phyloP scores from a whole-genome alignment of 208 protist genomes.

The Trypanosoma rangeli region DNA sequence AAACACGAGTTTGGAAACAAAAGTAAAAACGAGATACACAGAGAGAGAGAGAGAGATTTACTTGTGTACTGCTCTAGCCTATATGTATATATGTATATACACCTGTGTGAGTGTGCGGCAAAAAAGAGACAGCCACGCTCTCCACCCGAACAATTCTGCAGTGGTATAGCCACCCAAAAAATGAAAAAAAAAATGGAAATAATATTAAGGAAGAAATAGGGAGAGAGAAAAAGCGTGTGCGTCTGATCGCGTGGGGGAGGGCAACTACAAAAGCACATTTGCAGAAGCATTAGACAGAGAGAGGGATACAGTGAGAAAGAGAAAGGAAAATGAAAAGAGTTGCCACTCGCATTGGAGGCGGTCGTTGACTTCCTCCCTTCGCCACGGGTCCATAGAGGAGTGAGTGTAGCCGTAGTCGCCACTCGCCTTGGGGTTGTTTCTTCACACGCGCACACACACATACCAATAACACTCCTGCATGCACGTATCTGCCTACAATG shows the following conservation, averaged over 20 bases:
- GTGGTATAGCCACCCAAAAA: not conserved
- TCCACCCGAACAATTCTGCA: not conserved
- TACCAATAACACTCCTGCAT: not conserved
- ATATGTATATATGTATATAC: not conserved
- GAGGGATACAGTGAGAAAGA: not conserved
- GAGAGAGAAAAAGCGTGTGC: not conserved
- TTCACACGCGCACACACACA: not conserved
- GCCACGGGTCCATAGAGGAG: no score
- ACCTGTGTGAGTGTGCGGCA: not conserved
- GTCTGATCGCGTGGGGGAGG: not conserved
- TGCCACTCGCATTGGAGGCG: not conserved
- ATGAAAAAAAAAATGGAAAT: not conserved
- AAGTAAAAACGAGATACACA: not conserved
- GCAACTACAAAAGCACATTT: not conserved
- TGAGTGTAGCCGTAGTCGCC: not conserved
- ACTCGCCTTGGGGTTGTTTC: not conserved
- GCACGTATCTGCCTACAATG: not conserved
- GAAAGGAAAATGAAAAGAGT: not conserved
- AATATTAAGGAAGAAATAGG: not conserved
- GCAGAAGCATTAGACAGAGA: not conserved
- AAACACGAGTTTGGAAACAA: not conserved
- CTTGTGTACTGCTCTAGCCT: not conserved
- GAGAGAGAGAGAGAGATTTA: not conserved
- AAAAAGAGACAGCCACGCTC: not conserved
- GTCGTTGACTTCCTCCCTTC: not conserved